Evolutionary conservation across 2,329 filamentous ascomycete species (phyloP).

Genomic region (Cercospora zeae-maydis): DNA sequence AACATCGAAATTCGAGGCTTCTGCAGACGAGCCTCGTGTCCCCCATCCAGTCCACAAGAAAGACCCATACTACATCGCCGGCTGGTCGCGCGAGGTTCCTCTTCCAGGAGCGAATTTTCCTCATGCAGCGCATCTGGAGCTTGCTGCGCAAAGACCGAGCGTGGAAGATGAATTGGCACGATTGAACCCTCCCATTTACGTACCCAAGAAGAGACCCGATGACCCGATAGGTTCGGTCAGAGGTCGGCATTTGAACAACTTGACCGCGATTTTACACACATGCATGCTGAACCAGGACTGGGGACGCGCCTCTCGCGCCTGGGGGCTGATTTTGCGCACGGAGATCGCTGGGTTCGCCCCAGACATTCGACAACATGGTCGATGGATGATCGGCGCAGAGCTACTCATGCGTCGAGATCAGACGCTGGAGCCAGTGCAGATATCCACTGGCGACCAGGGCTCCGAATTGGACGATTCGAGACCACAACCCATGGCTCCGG

Average conservation of each 20-base stretch:
- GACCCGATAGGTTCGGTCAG: constrained; percentile 37
- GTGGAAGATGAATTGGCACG: constrained; percentile 42
- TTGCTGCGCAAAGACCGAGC: constrained; percentile 26
- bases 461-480: background rate
- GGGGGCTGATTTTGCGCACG: constrained; percentile 67
- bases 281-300: constrained; percentile 70
- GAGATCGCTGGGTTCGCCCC: constrained; percentile 55
- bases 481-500: background rate
- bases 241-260: constrained; percentile 59
- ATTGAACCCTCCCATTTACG: constrained; percentile 43
- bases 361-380: constrained; percentile 65
- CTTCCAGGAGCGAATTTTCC: constrained; percentile 46
- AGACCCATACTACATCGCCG: constrained; percentile 41
- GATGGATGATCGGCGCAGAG: constrained; percentile 84
- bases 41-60: constrained; percentile 30
- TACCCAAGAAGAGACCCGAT: constrained; percentile 23
- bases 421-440: constrained; percentile 4
- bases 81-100: constrained; percentile 38
- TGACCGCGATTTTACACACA: constrained; percentile 68
- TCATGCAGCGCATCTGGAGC: constrained; percentile 38
- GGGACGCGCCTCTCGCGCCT: constrained; percentile 67
- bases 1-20: constrained; percentile 7
- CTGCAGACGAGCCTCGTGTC: constrained; percentile 17
- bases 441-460: background rate
- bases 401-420: constrained; percentile 62